Conservation (phyloP, 1,284 basidiomycete genomes). For the Phylloporus sp. region DNA sequence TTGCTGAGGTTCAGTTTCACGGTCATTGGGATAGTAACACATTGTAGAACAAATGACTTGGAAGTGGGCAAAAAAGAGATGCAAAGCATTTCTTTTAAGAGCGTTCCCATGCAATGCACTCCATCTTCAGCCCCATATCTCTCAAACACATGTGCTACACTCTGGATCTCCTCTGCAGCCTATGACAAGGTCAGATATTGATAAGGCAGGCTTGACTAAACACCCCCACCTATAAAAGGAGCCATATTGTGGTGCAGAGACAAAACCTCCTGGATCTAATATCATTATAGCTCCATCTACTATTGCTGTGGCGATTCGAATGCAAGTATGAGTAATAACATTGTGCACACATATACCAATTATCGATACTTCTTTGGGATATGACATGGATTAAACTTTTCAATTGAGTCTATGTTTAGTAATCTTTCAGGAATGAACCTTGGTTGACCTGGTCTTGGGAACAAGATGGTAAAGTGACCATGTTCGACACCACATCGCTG, state of each 20-base stretch:
- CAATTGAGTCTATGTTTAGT: conserved; percentile 68
- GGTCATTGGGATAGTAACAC: not conserved
- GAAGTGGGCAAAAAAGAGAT: too few species aligned
- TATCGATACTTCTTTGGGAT: conserved; percentile 65
- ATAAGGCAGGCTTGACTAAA: too few species aligned
- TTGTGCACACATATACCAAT: conserved; percentile 55
- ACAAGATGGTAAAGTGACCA: too few species aligned
- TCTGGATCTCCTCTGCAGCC: conserved; percentile 53
- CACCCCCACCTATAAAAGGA: too few species aligned
- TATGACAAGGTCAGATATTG: conserved; percentile 64
- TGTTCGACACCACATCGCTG: too few species aligned
- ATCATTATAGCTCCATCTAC: conserved; percentile 56
- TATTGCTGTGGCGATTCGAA: conserved; percentile 56
- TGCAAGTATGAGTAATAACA: conserved; percentile 56
- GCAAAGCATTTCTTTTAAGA: too few species aligned
- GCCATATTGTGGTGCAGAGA: too few species aligned
- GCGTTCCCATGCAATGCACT: too few species aligned
- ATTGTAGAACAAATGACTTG: too few species aligned
- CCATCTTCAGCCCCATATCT: conserved; percentile 43
- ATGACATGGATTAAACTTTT: conserved; percentile 59
- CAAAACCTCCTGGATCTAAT: too few species aligned
- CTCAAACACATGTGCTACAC: conserved; percentile 52
- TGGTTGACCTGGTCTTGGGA: conserved; percentile 77
- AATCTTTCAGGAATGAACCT: conserved; percentile 61
- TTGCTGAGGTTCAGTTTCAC: not conserved